Evolutionary conservation across 2,329 filamentous ascomycete genomes (phyloP), one percentile per base, ranked within the genome.

Genomic region (Fusarium beomiforme): DNA sequence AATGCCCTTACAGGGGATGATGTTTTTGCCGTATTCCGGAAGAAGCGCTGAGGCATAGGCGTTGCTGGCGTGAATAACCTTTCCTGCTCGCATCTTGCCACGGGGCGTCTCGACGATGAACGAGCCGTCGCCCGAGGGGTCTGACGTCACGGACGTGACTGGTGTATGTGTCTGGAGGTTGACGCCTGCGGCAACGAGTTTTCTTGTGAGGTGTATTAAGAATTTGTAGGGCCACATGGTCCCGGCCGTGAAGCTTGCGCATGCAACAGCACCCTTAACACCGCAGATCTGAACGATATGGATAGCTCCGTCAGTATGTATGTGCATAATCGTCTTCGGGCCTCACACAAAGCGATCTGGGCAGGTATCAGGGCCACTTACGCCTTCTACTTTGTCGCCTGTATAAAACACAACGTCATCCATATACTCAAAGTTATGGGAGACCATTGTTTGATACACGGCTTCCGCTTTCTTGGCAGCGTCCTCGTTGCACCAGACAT

Each of bases 61-160:
- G 71, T 93, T 93, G 3, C 89, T 92, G 19, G 91, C 90, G 44
- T 91, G 83, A 21, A 93, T 81, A 17, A 93, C 82, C 36, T 85
- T 85, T 29, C 81, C 82, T 3, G 91, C 83, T 13, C 72, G 77
- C 56, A 91, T 85, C 1, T 67, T 76, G 14, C 90, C 91, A 34
- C 56, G 56, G 5, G 34, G 26, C 19, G 56, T 59, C 14, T 59
- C 46, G 26, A 59, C 13, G 17, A 59, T 42, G 8, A 59, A 59
- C 1, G 56, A 59, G 6, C 56, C 56, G 11, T 59, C 36, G 6
- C 21, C 46, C 1, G 56, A 53, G n/a, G 44, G 16, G 1, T 42
- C 34, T 26, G 46, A 8, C 0, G 21, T 34, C 17, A 53, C 46
- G 2, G 36, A 59, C 5, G 56, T 59, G 36, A 53, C 56, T 9